A percentile compares a stretch with the other conserved stretches of the same genome.
Conservation (phyloP, 352 stramenopile genomes). For the Globisporangium echinulatum region DNA sequence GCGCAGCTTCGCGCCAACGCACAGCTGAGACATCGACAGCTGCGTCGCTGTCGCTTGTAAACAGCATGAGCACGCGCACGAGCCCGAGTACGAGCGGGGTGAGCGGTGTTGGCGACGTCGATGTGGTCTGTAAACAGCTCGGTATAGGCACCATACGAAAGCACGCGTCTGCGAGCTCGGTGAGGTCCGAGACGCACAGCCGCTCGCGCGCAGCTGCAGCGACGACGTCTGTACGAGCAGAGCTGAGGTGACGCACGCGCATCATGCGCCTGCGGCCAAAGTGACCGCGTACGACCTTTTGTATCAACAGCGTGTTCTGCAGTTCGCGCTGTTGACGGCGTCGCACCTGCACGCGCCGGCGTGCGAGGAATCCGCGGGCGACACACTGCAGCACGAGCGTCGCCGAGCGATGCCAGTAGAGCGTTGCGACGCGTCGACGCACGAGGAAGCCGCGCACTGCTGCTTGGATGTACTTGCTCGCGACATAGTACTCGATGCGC, state of each 20-base stretch:
- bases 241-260: conserved; percentile 39
- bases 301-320: conserved; percentile 26
- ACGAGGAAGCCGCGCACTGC: conserved; percentile 60
- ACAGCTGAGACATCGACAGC: conserved; percentile 46
- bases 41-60: conserved; percentile 44
- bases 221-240: conserved; percentile 19
- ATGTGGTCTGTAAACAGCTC: neutral
- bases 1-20: conserved; percentile 56
- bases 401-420: conserved; percentile 64
- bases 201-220: conserved; percentile 7
- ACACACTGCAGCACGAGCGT: conserved; percentile 52
- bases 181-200: conserved; percentile 31
- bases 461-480: conserved; percentile 75
- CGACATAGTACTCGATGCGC: conserved; percentile 62
- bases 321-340: conserved; percentile 17
- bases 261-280: conserved; percentile 57
- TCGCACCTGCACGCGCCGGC: conserved; percentile 20
- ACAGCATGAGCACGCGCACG: conserved; percentile 64
- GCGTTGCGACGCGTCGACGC: conserved; percentile 45
- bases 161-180: conserved; percentile 55
- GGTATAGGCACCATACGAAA: conserved; percentile 42
- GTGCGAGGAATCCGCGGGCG: conserved; percentile 46
- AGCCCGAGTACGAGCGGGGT: conserved; percentile 59
- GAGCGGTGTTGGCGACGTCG: conserved; percentile 18
- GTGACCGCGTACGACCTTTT: conserved; percentile 50